phyloP scores from a whole-genome alignment of 345 rosid species.

The Heritiera fomes region DNA sequence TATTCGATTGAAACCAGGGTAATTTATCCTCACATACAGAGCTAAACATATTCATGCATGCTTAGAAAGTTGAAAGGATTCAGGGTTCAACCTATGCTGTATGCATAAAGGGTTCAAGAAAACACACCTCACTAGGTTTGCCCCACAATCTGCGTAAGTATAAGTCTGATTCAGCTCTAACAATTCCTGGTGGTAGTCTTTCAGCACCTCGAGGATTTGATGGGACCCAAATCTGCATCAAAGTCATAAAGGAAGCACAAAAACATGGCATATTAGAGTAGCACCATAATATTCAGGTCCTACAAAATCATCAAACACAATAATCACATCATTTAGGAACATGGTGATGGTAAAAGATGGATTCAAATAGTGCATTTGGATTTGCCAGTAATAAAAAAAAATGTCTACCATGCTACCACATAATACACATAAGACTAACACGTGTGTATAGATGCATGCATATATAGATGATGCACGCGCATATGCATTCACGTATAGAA shows the following conservation, averaged over 20 bases:
- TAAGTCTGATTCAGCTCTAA: slow-evolving; percentile 83
- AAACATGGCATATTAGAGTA: slow-evolving; percentile 9
- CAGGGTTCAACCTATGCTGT: background rate
- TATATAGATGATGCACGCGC: background rate
- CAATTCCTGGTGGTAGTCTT: slow-evolving; percentile 80
- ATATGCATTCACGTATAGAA: background rate
- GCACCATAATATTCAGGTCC: slow-evolving; percentile 9
- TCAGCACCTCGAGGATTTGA: slow-evolving; percentile 97
- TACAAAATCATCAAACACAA: slow-evolving; percentile 18
- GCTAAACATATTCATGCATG: background rate
- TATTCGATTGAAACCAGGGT: background rate
- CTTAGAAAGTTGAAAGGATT: background rate
- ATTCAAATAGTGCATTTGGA: background rate
- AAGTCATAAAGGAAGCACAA: slow-evolving; percentile 25
- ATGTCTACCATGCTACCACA: background rate
- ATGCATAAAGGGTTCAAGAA: background rate
- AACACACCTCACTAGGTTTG: slow-evolving; percentile 77
- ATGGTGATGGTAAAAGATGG: background rate
- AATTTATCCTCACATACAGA: background rate
- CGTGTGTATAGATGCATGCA: background rate
- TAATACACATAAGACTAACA: background rate
- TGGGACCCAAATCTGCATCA: slow-evolving; percentile 85
- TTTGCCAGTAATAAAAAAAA: background rate
- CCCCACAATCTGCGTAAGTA: slow-evolving; percentile 90
- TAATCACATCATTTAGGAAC: slow-evolving; percentile 10